Evolutionary conservation across 306 rosid species (phyloP), one percentile per base, ranked within the genome.

Genomic region (Astragalus glycyphyllos): DNA sequence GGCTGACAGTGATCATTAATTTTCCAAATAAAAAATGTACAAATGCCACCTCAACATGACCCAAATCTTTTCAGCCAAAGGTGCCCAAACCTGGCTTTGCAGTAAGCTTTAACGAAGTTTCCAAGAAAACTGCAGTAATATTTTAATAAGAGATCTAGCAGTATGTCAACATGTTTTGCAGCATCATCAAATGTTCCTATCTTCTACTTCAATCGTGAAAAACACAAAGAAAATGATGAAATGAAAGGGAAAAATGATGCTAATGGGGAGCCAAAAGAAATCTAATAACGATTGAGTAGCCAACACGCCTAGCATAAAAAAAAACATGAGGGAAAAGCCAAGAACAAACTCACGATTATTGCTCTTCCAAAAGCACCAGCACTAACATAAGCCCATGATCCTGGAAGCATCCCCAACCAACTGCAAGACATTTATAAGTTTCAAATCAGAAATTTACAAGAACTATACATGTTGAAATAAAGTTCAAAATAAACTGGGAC

Each of bases 361-460:
- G 97, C 99, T 72, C 99, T 86, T 77, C 99, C 99, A 80, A 94
- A 91, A 69, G 99, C 99, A 64, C 99, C 99, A 7, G 99, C 99
- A 79, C 99, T 91, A 75, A 94, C 99, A 17, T 94, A 94, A 69
- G 99, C 99, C 99, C 99, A 94, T 69, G 99, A 76, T 79, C 99
- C 99, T n/a, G 99, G 99, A 83, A 94, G 99, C 99, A 94, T 94
- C 73, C 99, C 99, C 70, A 94, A 55, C 99, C 99, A 94, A 83
- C 99, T 94, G 95, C 84, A 64, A 34, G 41, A 20, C 37, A 66
- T 79, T 60, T 3, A 65, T 58, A 40, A 53, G 50, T 69, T 80
- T 55, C 45, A 69, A 48, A 79, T 75, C 16, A 41, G 65, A 72
- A 69, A 59, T 35, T 17, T 13, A 57, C 0, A 12, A 53, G 41